These are phyloP conservation scores for Trametes elegans DNA, from an alignment of 768 basidiomycete species.

Conservation along the genomic window DNA sequence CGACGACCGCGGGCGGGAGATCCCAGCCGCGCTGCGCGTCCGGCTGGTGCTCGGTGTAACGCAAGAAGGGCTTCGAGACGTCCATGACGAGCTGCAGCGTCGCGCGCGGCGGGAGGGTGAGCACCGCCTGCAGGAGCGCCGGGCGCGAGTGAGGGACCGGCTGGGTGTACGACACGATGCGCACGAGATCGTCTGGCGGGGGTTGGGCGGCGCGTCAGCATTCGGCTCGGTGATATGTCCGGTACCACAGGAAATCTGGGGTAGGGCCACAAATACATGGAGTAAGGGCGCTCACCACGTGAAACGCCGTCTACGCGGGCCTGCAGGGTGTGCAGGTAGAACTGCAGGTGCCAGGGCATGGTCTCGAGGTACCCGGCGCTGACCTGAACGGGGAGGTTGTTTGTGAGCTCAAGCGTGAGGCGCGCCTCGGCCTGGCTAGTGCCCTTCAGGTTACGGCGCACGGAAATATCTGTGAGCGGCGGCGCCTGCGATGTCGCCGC, in stretches of 20 bases:
- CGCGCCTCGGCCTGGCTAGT: conserved; percentile 74
- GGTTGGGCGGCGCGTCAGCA: neutral
- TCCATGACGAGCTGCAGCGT: conserved; percentile 68
- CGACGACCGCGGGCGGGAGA: conserved; percentile 80
- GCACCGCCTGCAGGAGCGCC: conserved; percentile 67
- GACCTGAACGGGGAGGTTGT: conserved; percentile 46
- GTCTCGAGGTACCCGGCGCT: conserved; percentile 79
- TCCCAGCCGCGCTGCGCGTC: conserved; percentile 97
- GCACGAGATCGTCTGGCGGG: conserved; percentile 57
- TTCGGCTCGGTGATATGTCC: neutral
- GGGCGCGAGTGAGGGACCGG: conserved; percentile 71
- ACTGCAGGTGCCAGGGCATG: conserved; percentile 90
- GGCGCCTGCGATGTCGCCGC: conserved; percentile 30
- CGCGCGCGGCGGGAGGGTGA: conserved; percentile 68
- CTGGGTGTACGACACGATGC: conserved; percentile 63
- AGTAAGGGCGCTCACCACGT: conserved; percentile 40
- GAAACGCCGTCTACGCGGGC: conserved; percentile 45
- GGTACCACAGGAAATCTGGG: neutral
- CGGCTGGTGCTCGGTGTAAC: conserved; percentile 94
- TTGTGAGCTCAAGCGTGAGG: conserved; percentile 65
- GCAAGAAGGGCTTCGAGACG: conserved; percentile 80
- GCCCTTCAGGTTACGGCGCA: conserved; percentile 71
- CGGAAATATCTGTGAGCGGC: conserved; percentile 51
- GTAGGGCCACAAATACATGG: neutral
- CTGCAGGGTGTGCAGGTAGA: conserved; percentile 78